These are phyloP conservation scores for Aspergillus jensenii DNA, from an alignment of 2,329 filamentous ascomycete genomes.

Conservation along the genomic window DNA sequence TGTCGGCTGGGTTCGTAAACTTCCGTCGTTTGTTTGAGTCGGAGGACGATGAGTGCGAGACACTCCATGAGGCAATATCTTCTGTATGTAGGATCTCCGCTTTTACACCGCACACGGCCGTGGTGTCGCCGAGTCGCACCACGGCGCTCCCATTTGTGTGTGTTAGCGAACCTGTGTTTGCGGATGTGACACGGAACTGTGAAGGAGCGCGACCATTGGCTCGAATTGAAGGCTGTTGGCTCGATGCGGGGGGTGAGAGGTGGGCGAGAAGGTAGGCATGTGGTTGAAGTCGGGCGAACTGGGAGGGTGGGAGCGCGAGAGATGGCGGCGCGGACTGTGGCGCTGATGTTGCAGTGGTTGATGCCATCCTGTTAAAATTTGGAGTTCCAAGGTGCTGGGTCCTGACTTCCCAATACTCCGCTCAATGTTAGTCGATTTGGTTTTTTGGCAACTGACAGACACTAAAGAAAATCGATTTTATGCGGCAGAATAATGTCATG, in stretches of 20 bases:
- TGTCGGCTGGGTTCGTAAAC: slow-evolving; percentile 23
- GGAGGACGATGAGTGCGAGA: slow-evolving; percentile 32
- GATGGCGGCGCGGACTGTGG: slow-evolving; percentile 36
- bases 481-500: slow-evolving; percentile 19
- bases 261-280: slow-evolving; percentile 88
- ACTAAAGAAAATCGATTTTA: slow-evolving; percentile 20
- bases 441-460: slow-evolving; percentile 9
- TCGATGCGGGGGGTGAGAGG: slow-evolving; percentile 61
- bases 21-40: slow-evolving; percentile 36
- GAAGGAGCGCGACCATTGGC: slow-evolving; percentile 76
- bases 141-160: slow-evolving; percentile 90
- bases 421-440: neutral
- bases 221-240: slow-evolving; percentile 60
- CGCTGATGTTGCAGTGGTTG: slow-evolving; percentile 18
- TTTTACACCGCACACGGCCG: slow-evolving; percentile 89
- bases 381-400: neutral
- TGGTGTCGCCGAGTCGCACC: slow-evolving; percentile 83
- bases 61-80: slow-evolving; percentile 63
- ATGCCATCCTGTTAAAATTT: slow-evolving; percentile 21
- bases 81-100: slow-evolving; percentile 77
- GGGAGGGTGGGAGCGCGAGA: slow-evolving; percentile 61
- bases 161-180: slow-evolving; percentile 80
- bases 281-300: slow-evolving; percentile 84
- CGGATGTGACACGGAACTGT: slow-evolving; percentile 68
- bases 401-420: neutral